Base-by-base conservation (phyloP, 257 asterid genomes). In the Linaria vulgaris region DNA sequence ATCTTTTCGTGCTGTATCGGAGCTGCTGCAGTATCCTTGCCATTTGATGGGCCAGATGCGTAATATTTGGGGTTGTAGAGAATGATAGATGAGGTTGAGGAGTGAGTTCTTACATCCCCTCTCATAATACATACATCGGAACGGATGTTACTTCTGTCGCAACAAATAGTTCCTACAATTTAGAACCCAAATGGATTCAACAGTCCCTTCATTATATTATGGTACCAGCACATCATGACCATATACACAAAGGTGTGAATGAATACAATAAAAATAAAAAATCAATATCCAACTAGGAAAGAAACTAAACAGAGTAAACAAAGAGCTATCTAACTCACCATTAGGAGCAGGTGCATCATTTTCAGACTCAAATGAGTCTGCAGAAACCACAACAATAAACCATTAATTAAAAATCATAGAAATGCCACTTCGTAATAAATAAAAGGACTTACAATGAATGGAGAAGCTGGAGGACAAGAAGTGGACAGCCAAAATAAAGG, bases 71-170 rank as follows among this genome's bases (percentile, higher is more conserved):
- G 27, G 8, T 46, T 70, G 62, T 85, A 84, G n/a, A 90, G 87
- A 20, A 73, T 24, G 72, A 94, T 44, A 23, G 95, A 81, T 12
- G 87, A 75, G 34, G 94, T 76, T 63, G 72, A 58, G 13, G 91
- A 56, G 56, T 77, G 79, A 23, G 84, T 82, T 76, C 95, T 84
- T 39, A 90, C 75, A 66, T 90, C 95, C 45, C 97, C 99, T 80
- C 68, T 87, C 99, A 94, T 85, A 13, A 85, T 62, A 59, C 99
- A 94, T 19, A 78, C 59, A 68, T 94, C 99, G 0, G 96, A 58
- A 4, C 97, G 74, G 41, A 59, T 59, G 66, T 90, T 86, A 9
- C 70, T 81, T 78, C 97, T 79, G 43, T 94, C 95, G 51, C 99
- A 94, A 62, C 96, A 87, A 21, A 94, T 71, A 17, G 90, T 79